phyloP scores from a whole-genome alignment of 2,329 filamentous ascomycete genomes.

The Cercospora canescens region DNA sequence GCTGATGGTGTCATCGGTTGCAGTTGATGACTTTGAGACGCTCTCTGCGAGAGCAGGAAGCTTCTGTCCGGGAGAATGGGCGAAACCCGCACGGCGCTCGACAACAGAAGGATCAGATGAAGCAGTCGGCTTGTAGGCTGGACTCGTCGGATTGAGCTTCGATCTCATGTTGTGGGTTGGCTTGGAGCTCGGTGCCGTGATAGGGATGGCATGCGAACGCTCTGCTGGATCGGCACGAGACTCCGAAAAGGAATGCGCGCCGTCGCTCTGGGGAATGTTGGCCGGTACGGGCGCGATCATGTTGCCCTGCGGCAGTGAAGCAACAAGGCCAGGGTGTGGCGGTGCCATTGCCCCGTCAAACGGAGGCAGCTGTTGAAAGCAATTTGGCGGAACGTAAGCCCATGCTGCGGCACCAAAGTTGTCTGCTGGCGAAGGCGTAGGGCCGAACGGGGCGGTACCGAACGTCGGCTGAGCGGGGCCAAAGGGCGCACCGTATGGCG shows the following conservation, averaged over 20 bases:
- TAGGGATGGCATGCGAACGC: conserved; percentile 35
- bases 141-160: conserved; percentile 40
- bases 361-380: conserved; percentile 30
- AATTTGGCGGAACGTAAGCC: conserved; percentile 26
- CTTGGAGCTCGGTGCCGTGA: conserved; percentile 35
- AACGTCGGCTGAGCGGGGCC: conserved; percentile 15
- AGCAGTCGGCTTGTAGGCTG: conserved; percentile 37
- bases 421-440: conserved; percentile 25
- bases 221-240: conserved; percentile 21
- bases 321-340: conserved; percentile 10
- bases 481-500: conserved; percentile 12
- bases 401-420: conserved; percentile 22
- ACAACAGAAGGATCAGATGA: background rate
- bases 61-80: conserved; percentile 24
- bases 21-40: conserved; percentile 13
- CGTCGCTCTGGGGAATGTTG: conserved; percentile 30
- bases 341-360: conserved; percentile 34
- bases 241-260: conserved; percentile 25
- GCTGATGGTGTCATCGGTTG: conserved; percentile 25
- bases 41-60: conserved; percentile 8
- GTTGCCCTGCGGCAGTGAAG: background rate
- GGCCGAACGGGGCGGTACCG: conserved; percentile 16
- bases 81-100: conserved; percentile 15
- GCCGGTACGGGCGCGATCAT: background rate
- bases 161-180: conserved; percentile 29